Conservation (phyloP, 2,329 filamentous ascomycete genomes). For the Apiospora pterosperma region DNA sequence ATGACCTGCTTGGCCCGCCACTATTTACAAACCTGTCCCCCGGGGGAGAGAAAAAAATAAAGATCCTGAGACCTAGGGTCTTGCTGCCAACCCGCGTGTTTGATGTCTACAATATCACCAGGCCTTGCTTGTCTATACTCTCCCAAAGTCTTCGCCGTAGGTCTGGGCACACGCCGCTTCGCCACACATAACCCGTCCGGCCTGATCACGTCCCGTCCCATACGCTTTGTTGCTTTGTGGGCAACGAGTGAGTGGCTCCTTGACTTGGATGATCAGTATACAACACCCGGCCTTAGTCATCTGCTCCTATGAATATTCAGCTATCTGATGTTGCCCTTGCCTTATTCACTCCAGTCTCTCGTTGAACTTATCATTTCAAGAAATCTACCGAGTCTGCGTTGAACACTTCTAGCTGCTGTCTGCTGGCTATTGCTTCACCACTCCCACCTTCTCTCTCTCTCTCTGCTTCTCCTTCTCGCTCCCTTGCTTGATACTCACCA, state of each 20-base stretch:
- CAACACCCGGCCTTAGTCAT: background rate
- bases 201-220: background rate
- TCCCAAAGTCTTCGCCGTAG: constrained; percentile 5
- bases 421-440: background rate
- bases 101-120: background rate
- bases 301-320: background rate
- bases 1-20: background rate
- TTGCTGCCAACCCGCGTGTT: background rate
- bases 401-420: background rate
- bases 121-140: background rate
- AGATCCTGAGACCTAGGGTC: background rate
- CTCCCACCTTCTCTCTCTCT: too few species aligned
- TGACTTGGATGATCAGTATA: background rate
- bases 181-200: background rate
- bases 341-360: background rate
- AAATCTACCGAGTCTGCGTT: background rate
- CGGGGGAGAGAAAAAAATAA: background rate
- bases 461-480: background rate
- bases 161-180: background rate
- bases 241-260: background rate
- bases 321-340: background rate
- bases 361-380: background rate
- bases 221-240: background rate
- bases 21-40: background rate
- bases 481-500: background rate